Evolutionary conservation across 2,329 filamentous ascomycete genomes (phyloP).

Genomic region (Teratosphaeria destructans): DNA sequence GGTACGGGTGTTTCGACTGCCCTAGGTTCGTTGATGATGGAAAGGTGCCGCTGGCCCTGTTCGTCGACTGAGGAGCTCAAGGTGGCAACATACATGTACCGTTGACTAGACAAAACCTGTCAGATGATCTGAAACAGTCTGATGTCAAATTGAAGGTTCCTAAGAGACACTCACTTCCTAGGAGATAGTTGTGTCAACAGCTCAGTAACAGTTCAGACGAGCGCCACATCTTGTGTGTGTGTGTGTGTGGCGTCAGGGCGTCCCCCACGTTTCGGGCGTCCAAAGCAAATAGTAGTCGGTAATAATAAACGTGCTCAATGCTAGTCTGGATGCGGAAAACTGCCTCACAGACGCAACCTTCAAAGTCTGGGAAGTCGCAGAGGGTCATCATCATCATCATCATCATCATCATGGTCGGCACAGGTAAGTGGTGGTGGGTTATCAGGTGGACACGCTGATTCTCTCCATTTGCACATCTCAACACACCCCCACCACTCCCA

Average conservation of each 20-base stretch:
- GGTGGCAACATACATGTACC: too few relatives aligned
- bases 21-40: slow-evolving; percentile 15
- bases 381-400: not conserved
- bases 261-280: not conserved
- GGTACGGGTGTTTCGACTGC: slow-evolving; percentile 38
- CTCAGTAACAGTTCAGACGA: too few relatives aligned
- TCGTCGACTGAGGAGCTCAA: not conserved
- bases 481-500: not conserved
- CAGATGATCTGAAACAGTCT: too few relatives aligned
- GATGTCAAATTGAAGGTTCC: too few relatives aligned
- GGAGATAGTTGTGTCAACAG: too few relatives aligned
- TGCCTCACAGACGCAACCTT: not conserved
- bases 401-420: not conserved
- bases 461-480: not conserved
- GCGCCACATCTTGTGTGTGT: not conserved
- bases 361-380: not conserved
- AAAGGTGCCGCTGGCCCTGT: not conserved
- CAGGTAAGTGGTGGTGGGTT: not conserved
- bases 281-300: not conserved
- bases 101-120: not conserved
- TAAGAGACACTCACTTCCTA: too few relatives aligned
- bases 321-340: not conserved
- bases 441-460: not conserved
- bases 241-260: not conserved
- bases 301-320: not conserved